Evolutionary conservation across 1,284 basidiomycete species (phyloP), one percentile per base, ranked within the genome.

Genomic region (Trichosporon faecale): DNA sequence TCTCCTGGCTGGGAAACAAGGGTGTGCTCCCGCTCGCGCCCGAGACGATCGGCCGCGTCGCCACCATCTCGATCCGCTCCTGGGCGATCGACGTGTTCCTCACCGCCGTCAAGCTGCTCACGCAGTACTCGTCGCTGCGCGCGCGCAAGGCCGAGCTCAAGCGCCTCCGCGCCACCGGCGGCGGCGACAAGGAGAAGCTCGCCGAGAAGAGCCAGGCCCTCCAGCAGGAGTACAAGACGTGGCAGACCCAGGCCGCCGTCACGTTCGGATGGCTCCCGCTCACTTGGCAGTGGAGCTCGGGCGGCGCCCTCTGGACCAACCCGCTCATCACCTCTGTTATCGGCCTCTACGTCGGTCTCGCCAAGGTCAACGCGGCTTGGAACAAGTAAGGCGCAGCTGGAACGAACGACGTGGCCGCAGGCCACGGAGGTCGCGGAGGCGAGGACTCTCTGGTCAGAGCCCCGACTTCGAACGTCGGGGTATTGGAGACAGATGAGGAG

Each of bases 51-150:
- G 63, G 23, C 37, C 37, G 27, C n/a, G 49, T 55, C 12, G 31
- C 46, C 65, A 14, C n/a, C 6, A 12, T 21, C 23, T 68, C 66
- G 25, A 65, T 71, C 57, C 67, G 81, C 35, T 80, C 79, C 67
- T 84, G 83, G 83, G 80, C 81, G 18, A 33, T 80, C 23, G 81
- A 83, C 73, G 79, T 83, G 61, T 60, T 78, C 31, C 71, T 83
- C 33, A 76, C 78, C 61, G 70, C 78, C 27, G 72, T 74, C 73
- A 77, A 79, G 67, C 74, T 82, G 9, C 69, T 72, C 12, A 64
- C 70, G 7, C 69, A 72, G 14, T 78, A 78, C 69, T 29, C 37
- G 40, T 37, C 35, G 4, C 61, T 31, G 44, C 66, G 16, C 75
- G 44, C 49, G 29, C 77, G 79, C 31, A 73, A 27, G 27, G 23